Base-by-base conservation (phyloP, 73 alveolate genomes). In the Paraurostyla sp. region DNA sequence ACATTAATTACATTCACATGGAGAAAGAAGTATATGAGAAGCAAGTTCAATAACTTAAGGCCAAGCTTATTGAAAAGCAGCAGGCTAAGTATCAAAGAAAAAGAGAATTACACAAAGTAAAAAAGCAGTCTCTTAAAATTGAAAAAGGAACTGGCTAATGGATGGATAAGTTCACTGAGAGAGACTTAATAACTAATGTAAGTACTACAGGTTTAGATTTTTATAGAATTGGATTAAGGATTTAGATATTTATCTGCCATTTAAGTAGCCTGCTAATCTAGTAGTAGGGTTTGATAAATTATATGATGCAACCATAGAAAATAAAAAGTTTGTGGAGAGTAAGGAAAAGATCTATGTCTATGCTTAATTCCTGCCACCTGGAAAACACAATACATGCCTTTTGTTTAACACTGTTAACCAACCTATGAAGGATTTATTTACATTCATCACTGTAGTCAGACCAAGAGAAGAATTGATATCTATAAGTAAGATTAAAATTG, bases 281-380 rank as follows among this genome's bases (percentile, higher is more conserved):
- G 56, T 57, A 4, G 71, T 81, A 7, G 13, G 43, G 54, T 20
- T 57, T 7, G 91, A 81, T 57, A 57, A 56, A 20, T 9, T 81
- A 0, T 15, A 25, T 2, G 71, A 81, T 2, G 16, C 33, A 20
- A 57, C 30, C 56, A 22, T 33, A 13, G 71, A 41, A 7, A 65
- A 22, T 15, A 58, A 58, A 71, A 57, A n/a, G 38, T 56, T 57
- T 13, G 15, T 15, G 20, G 81, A 59, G 30, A 1, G 42, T 18
- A 81, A 46, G 6, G 91, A 89, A 35, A 54, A 75, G 75, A 38
- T 69, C 9, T 86, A 58, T 35, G 87, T 54, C 23, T 65, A 41
- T n/a, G 93, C 93, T 6, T 50, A 57, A 35, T 86, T 30, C 75
- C 57, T 86, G 0, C 93, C 93, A 6, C 89, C 88, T 11, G 93